Evolutionary conservation across 2,329 filamentous ascomycete genomes (phyloP).

Genomic region (Neofusicoccum sp.): DNA sequence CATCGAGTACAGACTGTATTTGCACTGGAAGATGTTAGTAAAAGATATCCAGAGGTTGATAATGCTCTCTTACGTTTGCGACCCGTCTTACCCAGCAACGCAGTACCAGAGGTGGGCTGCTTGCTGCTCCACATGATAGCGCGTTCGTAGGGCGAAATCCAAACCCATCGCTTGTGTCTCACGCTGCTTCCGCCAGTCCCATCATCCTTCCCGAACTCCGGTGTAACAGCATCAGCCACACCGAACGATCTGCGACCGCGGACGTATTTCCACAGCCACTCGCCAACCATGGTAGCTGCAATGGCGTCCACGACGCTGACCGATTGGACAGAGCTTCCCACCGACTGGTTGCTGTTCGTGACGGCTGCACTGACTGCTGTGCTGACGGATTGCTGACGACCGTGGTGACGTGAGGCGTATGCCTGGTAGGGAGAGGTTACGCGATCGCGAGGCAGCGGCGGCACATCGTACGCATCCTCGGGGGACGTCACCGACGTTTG

Average conservation of each 20-base stretch:
- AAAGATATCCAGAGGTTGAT: slow-evolving; percentile 10
- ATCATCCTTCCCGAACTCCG: slow-evolving; percentile 34
- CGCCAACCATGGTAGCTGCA: slow-evolving; percentile 96
- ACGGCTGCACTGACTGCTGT: slow-evolving; percentile 53
- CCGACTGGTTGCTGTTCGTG: slow-evolving; percentile 27
- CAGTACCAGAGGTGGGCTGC: slow-evolving; percentile 85
- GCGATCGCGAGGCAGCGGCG: slow-evolving; percentile 73
- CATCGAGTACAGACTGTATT: slow-evolving; percentile 95
- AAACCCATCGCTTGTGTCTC: slow-evolving; percentile 95
- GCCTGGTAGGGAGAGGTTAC: slow-evolving; percentile 57
- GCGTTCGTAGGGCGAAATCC: slow-evolving; percentile 94
- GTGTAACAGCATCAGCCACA: slow-evolving; percentile 71
- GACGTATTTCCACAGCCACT: slow-evolving; percentile 95
- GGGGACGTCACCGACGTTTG: slow-evolving; percentile 37
- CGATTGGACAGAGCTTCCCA: slow-evolving; percentile 61
- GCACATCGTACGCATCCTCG: slow-evolving; percentile 66
- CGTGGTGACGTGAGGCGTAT: slow-evolving; percentile 40
- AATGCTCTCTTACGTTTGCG: slow-evolving; percentile 77
- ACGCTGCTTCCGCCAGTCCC: slow-evolving; percentile 59
- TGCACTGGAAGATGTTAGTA: slow-evolving; percentile 63
- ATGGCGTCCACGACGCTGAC: slow-evolving; percentile 93
- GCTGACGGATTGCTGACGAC: slow-evolving; percentile 63
- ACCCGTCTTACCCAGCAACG: slow-evolving; percentile 89
- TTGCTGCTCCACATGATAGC: slow-evolving; percentile 98
- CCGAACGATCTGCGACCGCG: slow-evolving; percentile 89